A percentile compares a stretch with the other conserved stretches of the same genome.
Evolutionary conservation across 495 filamentous ascomycete genomes (phyloP).

Genomic region (Penicillium arizonense): DNA sequence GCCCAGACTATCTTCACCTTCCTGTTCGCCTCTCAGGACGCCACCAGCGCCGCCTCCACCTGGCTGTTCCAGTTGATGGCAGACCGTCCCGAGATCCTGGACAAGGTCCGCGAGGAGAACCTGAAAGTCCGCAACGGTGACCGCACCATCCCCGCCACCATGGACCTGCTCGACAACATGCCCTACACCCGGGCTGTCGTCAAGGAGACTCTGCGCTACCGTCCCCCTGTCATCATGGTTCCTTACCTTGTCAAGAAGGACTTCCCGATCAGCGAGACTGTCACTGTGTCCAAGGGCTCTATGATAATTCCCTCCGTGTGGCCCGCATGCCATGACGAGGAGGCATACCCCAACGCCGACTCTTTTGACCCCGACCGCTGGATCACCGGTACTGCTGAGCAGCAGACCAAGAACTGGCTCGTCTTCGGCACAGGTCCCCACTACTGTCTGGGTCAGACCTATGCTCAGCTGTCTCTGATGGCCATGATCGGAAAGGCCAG

Average conservation of each 20-base stretch:
- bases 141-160: slow-evolving; percentile 61
- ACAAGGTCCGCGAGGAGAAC: slow-evolving; percentile 92
- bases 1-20: slow-evolving; percentile 95
- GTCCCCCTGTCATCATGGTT: slow-evolving; percentile 97
- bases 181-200: slow-evolving; percentile 90
- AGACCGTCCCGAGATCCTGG: slow-evolving; percentile 86
- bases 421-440: slow-evolving; percentile 96
- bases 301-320: slow-evolving; percentile 94
- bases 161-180: slow-evolving; percentile 86
- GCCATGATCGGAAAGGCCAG: slow-evolving; percentile 95
- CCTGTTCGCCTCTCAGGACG: slow-evolving; percentile 96
- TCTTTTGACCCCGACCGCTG: slow-evolving; percentile 86
- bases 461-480: slow-evolving; percentile 86
- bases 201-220: slow-evolving; percentile 90
- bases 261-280: slow-evolving; percentile 86
- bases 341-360: slow-evolving; percentile 88
- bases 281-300: slow-evolving; percentile 87
- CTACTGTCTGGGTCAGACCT: slow-evolving; percentile 94
- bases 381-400: slow-evolving; percentile 86
- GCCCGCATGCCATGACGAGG: slow-evolving; percentile 87
- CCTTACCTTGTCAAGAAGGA: slow-evolving; percentile 93
- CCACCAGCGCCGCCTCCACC: slow-evolving; percentile 86
- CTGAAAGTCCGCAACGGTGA: slow-evolving; percentile 75
- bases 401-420: slow-evolving; percentile 93
- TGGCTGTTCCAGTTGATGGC: slow-evolving; percentile 97